Base-by-base conservation (phyloP, 2,329 filamentous ascomycete genomes). In the Lecanicillium sp. region DNA sequence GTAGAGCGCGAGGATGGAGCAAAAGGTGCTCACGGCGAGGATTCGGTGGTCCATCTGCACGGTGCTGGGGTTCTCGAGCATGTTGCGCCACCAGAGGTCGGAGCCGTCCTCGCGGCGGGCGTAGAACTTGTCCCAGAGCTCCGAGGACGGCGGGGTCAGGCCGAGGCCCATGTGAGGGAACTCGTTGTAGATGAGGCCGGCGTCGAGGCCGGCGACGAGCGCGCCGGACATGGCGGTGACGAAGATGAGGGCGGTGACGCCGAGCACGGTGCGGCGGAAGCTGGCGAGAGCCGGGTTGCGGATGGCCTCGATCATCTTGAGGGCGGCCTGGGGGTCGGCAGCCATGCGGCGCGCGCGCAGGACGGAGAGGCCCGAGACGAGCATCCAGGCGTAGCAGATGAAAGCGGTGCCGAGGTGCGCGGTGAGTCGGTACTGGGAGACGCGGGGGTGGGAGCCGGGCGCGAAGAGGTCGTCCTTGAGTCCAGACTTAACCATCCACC, bases 401-500 rank as follows among this genome's bases (percentile, higher is more conserved):
- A 98, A 97, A 15, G 93, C 93, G 38, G 91, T 85, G 27, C 85
- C 89, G 10, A 98, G 76, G 66, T 98, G 93, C 8, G 90, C 81
- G 4, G 91, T 86, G 48, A 98, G 77, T 44, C 93, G 83, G 70
- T 98, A 98, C 69, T 98, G 93, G 53, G 85, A 91, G 42, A 98
- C 93, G 51, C 93, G 83, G 0, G 93, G 93, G 65, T 95, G 89
- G 49, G 84, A 86, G 11, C 90, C 93, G 2, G 88, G 86, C 17
- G 87, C 87, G 62, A 98, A 96, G 23, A 98, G 78, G 65, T 98
- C 93, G 63, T 97, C 93, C 65, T 91, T 94, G 53, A 98, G 75
- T 2, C 93, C 93, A 10, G 87, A 94, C 68, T 94, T 94, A 58
- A 98, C 93, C 93, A 98, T 98, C 90, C 93, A 98, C 93, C 93